A percentile compares a stretch with the other conserved stretches of the same genome.
Evolutionary conservation across 352 stramenopile species (phyloP).

Genomic region (Phytopythium vexans): DNA sequence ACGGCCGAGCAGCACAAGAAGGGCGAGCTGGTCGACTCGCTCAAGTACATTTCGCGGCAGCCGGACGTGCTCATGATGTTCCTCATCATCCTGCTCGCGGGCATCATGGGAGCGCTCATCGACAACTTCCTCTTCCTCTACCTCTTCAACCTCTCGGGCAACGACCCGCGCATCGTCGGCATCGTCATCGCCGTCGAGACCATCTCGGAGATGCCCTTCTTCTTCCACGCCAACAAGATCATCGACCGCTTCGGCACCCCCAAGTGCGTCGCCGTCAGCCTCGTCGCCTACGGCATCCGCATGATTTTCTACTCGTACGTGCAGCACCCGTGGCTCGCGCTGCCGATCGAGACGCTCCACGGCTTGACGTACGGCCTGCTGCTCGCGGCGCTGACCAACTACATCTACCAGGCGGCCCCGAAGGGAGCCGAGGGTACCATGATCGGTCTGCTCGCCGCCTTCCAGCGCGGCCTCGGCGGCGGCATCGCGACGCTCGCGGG

Average conservation of each 20-base stretch:
- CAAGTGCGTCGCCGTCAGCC: constrained; percentile 25
- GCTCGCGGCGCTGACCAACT: constrained; percentile 37
- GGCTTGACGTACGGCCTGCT: constrained; percentile 38
- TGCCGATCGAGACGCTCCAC: constrained; percentile 40
- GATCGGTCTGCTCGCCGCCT: constrained; percentile 34
- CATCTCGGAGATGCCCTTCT: constrained; percentile 38
- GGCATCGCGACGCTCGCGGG: constrained; percentile 31
- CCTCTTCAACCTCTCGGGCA: constrained; percentile 30
- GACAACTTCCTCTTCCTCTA: constrained; percentile 33
- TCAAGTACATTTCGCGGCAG: constrained; percentile 24
- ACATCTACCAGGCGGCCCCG: constrained; percentile 32
- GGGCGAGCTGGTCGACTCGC: constrained; percentile 22
- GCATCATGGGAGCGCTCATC: constrained; percentile 30
- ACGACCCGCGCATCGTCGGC: constrained; percentile 34
- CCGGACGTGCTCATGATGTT: constrained; percentile 33
- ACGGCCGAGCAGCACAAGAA: constrained; percentile 25
- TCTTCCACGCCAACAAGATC: constrained; percentile 47
- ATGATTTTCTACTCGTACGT: constrained; percentile 34
- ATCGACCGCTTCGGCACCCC: constrained; percentile 32
- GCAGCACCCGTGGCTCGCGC: constrained; percentile 29
- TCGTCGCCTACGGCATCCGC: constrained; percentile 38
- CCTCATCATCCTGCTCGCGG: constrained; percentile 26
- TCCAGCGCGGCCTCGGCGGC: constrained; percentile 33
- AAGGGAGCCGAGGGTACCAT: constrained; percentile 36
- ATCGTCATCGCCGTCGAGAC: constrained; percentile 35